phyloP scores from a whole-genome alignment of 1,284 basidiomycete genomes.

The Ganoderma multipileum region DNA sequence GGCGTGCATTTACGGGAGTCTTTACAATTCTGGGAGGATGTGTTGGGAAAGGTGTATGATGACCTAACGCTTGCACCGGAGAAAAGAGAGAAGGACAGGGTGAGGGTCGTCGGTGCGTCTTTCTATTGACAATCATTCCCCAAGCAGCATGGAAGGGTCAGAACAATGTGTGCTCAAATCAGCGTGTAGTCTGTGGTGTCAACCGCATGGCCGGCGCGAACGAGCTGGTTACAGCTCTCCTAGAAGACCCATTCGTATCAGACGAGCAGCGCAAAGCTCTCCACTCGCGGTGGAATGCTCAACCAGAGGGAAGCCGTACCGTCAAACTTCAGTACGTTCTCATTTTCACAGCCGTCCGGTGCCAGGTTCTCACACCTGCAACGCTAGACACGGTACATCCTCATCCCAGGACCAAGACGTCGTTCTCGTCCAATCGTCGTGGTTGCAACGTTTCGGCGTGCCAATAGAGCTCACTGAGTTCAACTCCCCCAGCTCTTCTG shows the following conservation, averaged over 20 bases:
- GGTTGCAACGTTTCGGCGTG: slow-evolving; percentile 57
- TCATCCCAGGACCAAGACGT: slow-evolving; percentile 14
- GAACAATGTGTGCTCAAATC: slow-evolving; percentile 7
- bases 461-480: slow-evolving; percentile 58
- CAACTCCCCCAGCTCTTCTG: slow-evolving; percentile 32
- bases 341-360: not conserved
- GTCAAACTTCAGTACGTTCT: slow-evolving; percentile 50
- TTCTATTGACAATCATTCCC: not conserved
- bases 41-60: slow-evolving; percentile 45
- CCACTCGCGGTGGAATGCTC: slow-evolving; percentile 51
- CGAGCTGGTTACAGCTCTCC: slow-evolving; percentile 68
- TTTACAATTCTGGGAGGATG: slow-evolving; percentile 47
- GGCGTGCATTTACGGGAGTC: slow-evolving; percentile 26
- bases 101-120: slow-evolving; percentile 56
- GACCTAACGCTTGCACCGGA: slow-evolving; percentile 41
- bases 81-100: slow-evolving; percentile 26
- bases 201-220: slow-evolving; percentile 57
- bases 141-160: not conserved
- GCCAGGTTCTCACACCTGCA: not conserved
- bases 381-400: slow-evolving; percentile 33
- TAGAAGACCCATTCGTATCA: slow-evolving; percentile 71
- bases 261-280: slow-evolving; percentile 49
- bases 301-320: slow-evolving; percentile 33
- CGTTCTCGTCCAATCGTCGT: slow-evolving; percentile 51
- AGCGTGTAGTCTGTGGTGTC: slow-evolving; percentile 56